Conservation (phyloP, 176 grass and related monocot genomes). For the Oryza nivara region DNA sequence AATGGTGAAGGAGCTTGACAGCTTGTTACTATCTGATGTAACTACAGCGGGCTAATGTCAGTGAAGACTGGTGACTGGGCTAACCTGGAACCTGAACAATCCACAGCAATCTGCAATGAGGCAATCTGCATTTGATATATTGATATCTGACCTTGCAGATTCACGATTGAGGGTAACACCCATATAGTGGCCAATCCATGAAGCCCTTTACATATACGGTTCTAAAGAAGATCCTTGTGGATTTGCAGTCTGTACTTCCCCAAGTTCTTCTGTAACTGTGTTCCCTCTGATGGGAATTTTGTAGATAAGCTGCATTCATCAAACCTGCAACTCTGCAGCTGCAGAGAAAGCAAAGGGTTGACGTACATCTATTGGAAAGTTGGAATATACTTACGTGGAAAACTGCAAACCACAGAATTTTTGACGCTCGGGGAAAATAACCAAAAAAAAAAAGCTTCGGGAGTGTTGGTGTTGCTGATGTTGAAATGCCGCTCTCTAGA, state of each 20-base stretch:
- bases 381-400: constrained; percentile 16
- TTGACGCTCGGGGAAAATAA: not conserved
- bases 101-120: not conserved
- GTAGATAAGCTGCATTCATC: not conserved
- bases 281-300: not conserved
- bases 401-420: not conserved
- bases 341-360: not conserved
- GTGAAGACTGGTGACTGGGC: not conserved
- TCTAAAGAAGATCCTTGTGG: not conserved
- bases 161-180: not conserved
- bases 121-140: not conserved
- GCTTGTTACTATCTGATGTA: constrained; percentile 4
- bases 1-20: not conserved
- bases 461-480: not conserved
- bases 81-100: not conserved
- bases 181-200: not conserved
- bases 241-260: not conserved
- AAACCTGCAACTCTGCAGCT: constrained; percentile 25
- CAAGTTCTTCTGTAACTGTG: not conserved
- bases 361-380: constrained; percentile 6
- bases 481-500: not conserved
- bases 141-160: constrained; percentile 17
- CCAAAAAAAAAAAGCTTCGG: not conserved
- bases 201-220: not conserved
- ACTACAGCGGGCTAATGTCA: not conserved